Base-by-base conservation (phyloP, 345 rosid genomes). In the Eucalyptus curtisii region DNA sequence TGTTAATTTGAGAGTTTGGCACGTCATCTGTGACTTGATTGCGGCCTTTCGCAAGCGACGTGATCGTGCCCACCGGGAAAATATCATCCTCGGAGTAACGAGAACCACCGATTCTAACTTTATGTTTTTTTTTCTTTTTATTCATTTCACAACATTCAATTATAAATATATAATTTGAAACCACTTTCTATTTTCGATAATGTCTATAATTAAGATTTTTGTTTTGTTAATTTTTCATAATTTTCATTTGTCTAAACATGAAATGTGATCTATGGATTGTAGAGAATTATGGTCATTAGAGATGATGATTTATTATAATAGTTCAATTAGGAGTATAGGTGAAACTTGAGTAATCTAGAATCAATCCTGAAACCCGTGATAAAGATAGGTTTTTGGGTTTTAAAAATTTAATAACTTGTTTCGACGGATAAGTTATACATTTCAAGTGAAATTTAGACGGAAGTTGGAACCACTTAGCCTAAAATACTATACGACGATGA, bases 401-500 rank as follows among this genome's bases (percentile, higher is more conserved):
- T 0, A 19, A 52, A 52, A 3, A 19, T 52, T 52, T 3, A 2
- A 52, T 0, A 7, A 52, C 4, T 1, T 7, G 0, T 8, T 52
- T 4, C 3, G 1, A 19, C 0, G 1, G 1, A 0, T 3, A 19
- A 1, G 2, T 52, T 52, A 0, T 4, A 52, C 19, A 2, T 52
- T 52, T 52, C 1, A 52, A 3, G 1, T 52, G 2, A 1, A 20
- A 52, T 2, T 0, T 7, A 1, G 1, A 52, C 3, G 25, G 4
- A 20, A 52, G 1, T 52, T 3, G 1, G 2, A 52, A 19, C 4
- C 5, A 0, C 24, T 52, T 52, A 52, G 10, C 24, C 4, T 19
- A 52, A 19, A 52, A 19, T 52, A 52, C 19, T 8, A 52, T 52
- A 1, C 10, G 1, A 52, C 3, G 25, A 52, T 25, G 61, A 55